Conservation (phyloP, 148 eudicot species). For the Fallopia convolvulus region DNA sequence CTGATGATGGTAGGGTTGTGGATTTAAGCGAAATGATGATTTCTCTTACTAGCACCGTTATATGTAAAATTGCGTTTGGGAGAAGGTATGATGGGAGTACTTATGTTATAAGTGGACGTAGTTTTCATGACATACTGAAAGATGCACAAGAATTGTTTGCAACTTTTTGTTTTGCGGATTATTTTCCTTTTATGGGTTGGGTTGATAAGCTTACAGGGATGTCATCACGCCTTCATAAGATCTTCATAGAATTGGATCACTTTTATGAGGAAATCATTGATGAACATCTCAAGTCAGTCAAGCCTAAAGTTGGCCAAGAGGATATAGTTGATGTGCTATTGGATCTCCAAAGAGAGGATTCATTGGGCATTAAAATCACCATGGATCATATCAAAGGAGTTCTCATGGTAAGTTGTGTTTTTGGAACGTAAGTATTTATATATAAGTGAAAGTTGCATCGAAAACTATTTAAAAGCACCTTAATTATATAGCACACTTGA, state of each 20-base stretch:
- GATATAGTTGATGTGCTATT: constrained; percentile 3
- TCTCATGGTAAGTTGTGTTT: neutral
- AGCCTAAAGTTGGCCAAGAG: neutral
- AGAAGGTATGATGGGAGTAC: constrained; percentile 17
- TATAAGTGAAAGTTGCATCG: no score
- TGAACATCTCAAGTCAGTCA: constrained; percentile 16
- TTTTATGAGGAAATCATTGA: constrained; percentile 25
- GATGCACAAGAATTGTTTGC: constrained; percentile 16
- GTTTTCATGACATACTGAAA: constrained; percentile 13
- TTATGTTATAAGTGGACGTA: neutral
- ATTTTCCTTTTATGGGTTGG: constrained; percentile 22
- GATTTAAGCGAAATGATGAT: constrained; percentile 21
- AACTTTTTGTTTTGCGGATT: constrained; percentile 16
- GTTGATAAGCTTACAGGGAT: constrained; percentile 19
- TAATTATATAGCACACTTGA: no score
- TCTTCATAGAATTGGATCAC: constrained; percentile 16
- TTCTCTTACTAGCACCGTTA: neutral
- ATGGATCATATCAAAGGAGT: neutral
- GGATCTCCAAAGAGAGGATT: neutral
- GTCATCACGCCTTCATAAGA: constrained; percentile 16
- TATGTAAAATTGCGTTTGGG: constrained; percentile 25
- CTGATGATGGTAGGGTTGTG: neutral
- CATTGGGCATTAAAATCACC: neutral
- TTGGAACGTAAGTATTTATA: no score
- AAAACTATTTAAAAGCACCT: no score